Evolutionary conservation across 768 basidiomycete genomes (phyloP).

Genomic region (Albatrellus ellisii): DNA sequence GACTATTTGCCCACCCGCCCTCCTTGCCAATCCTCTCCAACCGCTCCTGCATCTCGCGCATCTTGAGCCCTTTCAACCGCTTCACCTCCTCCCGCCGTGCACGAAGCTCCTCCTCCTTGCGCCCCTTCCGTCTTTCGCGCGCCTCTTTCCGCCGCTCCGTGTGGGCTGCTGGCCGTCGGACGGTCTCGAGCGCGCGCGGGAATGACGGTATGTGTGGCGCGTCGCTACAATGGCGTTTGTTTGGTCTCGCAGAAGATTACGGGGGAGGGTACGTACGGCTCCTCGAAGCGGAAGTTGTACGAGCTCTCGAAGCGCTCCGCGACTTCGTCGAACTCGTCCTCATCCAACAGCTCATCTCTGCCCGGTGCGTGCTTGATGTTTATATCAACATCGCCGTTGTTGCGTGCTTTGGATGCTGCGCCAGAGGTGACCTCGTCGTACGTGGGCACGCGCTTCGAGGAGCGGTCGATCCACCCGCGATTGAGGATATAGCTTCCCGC

Average conservation of each 20-base stretch:
- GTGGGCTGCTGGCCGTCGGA: constrained; percentile 61
- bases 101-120: constrained; percentile 67
- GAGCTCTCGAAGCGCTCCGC: constrained; percentile 89
- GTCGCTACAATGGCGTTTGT: constrained; percentile 29
- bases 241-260: constrained; percentile 1
- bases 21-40: constrained; percentile 61
- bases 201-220: constrained; percentile 55
- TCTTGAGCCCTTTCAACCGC: constrained; percentile 72
- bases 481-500: constrained; percentile 98
- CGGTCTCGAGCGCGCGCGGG: constrained; percentile 56
- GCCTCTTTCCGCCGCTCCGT: constrained; percentile 52
- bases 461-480: constrained; percentile 91
- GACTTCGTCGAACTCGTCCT: constrained; percentile 79
- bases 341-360: constrained; percentile 29
- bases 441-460: constrained; percentile 63
- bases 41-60: constrained; percentile 66
- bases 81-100: constrained; percentile 72
- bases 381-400: constrained; percentile 10
- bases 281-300: constrained; percentile 97
- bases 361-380: constrained; percentile 16
- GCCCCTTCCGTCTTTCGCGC: constrained; percentile 60
- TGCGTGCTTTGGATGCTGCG: constrained; percentile 17
- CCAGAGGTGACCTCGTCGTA: constrained; percentile 60
- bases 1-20: constrained; percentile 37
- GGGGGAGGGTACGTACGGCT: constrained; percentile 48